Evolutionary conservation across 345 rosid species (phyloP).

Genomic region (Hypericum perforatum): DNA sequence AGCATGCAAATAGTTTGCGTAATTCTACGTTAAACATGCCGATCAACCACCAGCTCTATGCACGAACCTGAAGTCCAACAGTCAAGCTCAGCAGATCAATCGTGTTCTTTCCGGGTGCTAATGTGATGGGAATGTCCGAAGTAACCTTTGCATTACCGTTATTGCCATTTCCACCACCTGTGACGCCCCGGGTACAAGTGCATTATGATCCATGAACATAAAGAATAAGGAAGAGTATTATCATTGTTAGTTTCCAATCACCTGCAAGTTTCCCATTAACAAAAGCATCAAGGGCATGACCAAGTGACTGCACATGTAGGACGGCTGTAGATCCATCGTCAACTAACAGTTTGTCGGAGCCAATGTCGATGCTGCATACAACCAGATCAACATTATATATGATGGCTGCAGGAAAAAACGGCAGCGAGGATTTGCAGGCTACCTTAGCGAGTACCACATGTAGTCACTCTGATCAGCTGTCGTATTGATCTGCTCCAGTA

Average conservation of each 20-base stretch:
- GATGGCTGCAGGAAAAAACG: neutral
- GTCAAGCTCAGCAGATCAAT: slow-evolving; percentile 82
- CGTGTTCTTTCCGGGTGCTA: slow-evolving; percentile 59
- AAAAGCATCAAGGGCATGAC: slow-evolving; percentile 76
- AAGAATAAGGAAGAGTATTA: slow-evolving; percentile 1
- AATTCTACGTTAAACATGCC: too few species aligned
- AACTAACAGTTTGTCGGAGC: slow-evolving; percentile 47
- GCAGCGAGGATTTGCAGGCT: slow-evolving; percentile 3
- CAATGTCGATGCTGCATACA: slow-evolving; percentile 35
- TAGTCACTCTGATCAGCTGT: slow-evolving; percentile 82
- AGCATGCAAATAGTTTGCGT: too few species aligned
- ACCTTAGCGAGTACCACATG: slow-evolving; percentile 93
- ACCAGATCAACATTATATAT: neutral
- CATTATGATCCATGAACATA: neutral
- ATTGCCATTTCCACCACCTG: slow-evolving; percentile 64
- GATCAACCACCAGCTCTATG: too few species aligned
- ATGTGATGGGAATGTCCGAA: slow-evolving; percentile 52
- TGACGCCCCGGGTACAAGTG: slow-evolving; percentile 7
- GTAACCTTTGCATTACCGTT: slow-evolving; percentile 41
- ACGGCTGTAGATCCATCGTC: slow-evolving; percentile 57
- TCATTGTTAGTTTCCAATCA: slow-evolving; percentile 12
- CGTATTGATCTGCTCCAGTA: slow-evolving; percentile 78
- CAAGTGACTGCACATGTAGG: slow-evolving; percentile 75
- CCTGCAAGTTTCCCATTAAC: slow-evolving; percentile 76
- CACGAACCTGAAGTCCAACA: slow-evolving; percentile 81